These are phyloP conservation scores for Nothophoma quercina DNA, from an alignment of 2,329 filamentous ascomycete species.

Conservation along the genomic window DNA sequence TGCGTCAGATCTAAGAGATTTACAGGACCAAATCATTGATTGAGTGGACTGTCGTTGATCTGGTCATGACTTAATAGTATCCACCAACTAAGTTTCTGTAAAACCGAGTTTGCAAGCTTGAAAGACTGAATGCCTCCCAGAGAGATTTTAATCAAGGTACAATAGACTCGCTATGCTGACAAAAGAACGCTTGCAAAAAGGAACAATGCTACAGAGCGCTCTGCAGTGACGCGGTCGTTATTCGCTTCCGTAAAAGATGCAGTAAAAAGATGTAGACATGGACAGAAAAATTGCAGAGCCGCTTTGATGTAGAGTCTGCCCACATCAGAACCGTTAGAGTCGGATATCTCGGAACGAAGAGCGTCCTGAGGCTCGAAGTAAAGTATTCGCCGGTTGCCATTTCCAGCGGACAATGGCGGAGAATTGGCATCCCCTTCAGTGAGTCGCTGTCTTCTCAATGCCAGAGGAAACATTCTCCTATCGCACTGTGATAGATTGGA, in stretches of 20 bases:
- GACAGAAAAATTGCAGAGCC: neutral
- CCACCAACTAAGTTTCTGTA: too few species aligned
- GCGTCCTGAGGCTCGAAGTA: conserved; percentile 3
- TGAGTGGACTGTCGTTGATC: too few species aligned
- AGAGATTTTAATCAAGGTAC: too few species aligned
- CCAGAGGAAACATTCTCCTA: neutral
- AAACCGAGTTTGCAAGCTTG: neutral
- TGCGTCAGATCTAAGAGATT: too few species aligned
- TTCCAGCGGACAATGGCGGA: neutral
- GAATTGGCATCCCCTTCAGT: neutral
- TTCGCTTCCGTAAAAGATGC: neutral
- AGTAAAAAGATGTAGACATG: conserved; percentile 4
- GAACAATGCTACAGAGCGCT: conserved; percentile 3
- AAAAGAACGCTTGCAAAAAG: neutral
- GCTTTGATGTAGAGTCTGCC: neutral
- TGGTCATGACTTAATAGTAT: too few species aligned
- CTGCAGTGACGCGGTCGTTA: neutral
- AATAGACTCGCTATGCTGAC: conserved; percentile 5
- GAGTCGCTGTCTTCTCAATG: neutral
- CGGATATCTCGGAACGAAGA: conserved; percentile 28
- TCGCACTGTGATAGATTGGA: neutral
- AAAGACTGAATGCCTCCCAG: too few species aligned
- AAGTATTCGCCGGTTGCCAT: neutral
- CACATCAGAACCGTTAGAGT: conserved; percentile 14
- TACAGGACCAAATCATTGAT: too few species aligned